phyloP scores from a whole-genome alignment of 73 alveolate genomes.

The Paramecium pentaurelia region DNA sequence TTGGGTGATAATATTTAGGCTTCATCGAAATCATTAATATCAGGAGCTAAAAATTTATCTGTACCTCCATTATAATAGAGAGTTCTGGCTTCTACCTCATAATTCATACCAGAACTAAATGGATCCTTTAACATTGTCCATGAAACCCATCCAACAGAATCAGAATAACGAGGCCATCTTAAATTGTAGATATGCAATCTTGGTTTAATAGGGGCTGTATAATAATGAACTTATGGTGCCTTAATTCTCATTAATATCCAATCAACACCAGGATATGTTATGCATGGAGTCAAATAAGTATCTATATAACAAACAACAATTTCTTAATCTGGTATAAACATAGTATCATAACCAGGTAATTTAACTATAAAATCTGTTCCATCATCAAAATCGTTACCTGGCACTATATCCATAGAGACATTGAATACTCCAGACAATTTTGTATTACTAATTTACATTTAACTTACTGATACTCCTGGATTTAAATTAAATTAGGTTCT shows the following conservation, averaged over 20 bases:
- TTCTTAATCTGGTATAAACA: constrained; percentile 28
- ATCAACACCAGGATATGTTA: constrained; percentile 19
- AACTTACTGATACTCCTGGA: neutral
- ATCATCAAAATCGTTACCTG: constrained; percentile 6
- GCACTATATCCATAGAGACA: neutral
- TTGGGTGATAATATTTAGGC: constrained; percentile 19
- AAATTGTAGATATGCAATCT: neutral
- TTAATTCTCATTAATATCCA: constrained; percentile 18
- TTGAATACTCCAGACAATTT: neutral
- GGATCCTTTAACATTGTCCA: neutral
- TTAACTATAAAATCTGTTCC: neutral
- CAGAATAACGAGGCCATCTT: constrained; percentile 7
- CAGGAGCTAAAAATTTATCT: neutral
- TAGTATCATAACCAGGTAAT: constrained; percentile 43
- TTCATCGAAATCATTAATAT: constrained; percentile 23
- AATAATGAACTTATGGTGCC: neutral
- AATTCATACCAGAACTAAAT: neutral
- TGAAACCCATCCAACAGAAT: neutral
- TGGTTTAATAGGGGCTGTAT: neutral
- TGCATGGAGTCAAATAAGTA: constrained; percentile 7
- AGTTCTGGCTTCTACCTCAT: constrained; percentile 7
- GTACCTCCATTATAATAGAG: neutral
- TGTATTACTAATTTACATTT: neutral
- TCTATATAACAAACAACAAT: constrained; percentile 18
- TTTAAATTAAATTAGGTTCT: neutral